Evolutionary conservation across 2,329 filamentous ascomycete species (phyloP).

Genomic region (Didymosphaeria variabile): DNA sequence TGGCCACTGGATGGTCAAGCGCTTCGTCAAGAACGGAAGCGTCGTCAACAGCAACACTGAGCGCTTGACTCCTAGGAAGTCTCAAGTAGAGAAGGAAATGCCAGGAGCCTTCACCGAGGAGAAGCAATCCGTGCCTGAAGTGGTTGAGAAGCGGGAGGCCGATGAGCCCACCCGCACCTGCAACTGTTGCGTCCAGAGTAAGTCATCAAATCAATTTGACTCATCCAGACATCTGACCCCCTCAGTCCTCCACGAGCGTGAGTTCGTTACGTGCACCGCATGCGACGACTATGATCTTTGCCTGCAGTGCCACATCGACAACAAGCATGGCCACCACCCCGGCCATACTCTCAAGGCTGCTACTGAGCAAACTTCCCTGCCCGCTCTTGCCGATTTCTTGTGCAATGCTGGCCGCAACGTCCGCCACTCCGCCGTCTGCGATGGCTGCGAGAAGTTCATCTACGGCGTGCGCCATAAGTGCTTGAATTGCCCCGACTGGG

Average conservation of each 20-base stretch:
- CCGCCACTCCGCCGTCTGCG: slow-evolving; percentile 88
- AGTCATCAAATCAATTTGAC: slow-evolving; percentile 22
- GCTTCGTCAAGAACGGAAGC: slow-evolving; percentile 78
- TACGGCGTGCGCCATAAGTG: slow-evolving; percentile 95
- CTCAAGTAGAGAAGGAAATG: slow-evolving; percentile 49
- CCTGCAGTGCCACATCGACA: slow-evolving; percentile 77
- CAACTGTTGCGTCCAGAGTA: slow-evolving; percentile 73
- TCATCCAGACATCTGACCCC: not conserved
- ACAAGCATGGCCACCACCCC: slow-evolving; percentile 90
- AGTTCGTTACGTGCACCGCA: slow-evolving; percentile 83
- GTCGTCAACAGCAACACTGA: slow-evolving; percentile 89
- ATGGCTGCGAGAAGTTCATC: slow-evolving; percentile 91
- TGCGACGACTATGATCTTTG: slow-evolving; percentile 96
- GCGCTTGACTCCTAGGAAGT: slow-evolving; percentile 73
- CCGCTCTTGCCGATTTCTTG: slow-evolving; percentile 70
- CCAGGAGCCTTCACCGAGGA: slow-evolving; percentile 56
- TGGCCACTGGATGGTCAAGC: slow-evolving; percentile 94
- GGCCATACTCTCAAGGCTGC: slow-evolving; percentile 80
- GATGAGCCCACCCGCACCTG: slow-evolving; percentile 69
- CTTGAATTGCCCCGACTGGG: slow-evolving; percentile 95
- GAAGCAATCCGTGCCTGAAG: slow-evolving; percentile 5
- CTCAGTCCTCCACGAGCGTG: slow-evolving; percentile 73
- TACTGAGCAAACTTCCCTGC: slow-evolving; percentile 64
- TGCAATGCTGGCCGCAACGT: slow-evolving; percentile 82
- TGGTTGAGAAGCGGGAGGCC: slow-evolving; percentile 32